Percentiles rank a stretch among this genome's conserved stretches.
phyloP scores from a whole-genome alignment of 805 yeast species.

The Kregervanrija delftensis region DNA sequence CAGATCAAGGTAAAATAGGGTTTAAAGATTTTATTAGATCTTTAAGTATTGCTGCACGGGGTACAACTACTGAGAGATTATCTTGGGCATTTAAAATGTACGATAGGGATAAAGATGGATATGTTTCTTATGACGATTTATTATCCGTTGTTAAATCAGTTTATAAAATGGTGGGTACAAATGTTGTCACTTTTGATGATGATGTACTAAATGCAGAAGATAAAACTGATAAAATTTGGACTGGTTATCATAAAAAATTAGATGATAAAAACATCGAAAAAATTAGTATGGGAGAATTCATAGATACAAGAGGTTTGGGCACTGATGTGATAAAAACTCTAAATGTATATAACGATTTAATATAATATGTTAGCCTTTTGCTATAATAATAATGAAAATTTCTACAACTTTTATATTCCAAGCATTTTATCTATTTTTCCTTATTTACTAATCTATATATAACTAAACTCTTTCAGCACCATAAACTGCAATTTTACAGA shows the following conservation, averaged over 20 bases:
- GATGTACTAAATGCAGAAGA: slow-evolving; percentile 91
- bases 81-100: slow-evolving; percentile 87
- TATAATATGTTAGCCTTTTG: slow-evolving; percentile 8
- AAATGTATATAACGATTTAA: slow-evolving; percentile 38
- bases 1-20: slow-evolving; percentile 73
- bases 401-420: not conserved
- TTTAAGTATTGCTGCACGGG: slow-evolving; percentile 79
- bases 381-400: not conserved
- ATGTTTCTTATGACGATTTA: slow-evolving; percentile 71
- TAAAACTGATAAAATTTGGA: slow-evolving; percentile 75
- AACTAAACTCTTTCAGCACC: slow-evolving; percentile 74
- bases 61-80: slow-evolving; percentile 75
- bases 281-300: slow-evolving; percentile 78
- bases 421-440: not conserved
- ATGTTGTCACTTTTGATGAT: slow-evolving; percentile 76
- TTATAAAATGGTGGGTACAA: slow-evolving; percentile 88
- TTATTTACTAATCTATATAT: not conserved
- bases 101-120: slow-evolving; percentile 77
- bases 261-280: slow-evolving; percentile 64
- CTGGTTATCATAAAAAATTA: slow-evolving; percentile 36
- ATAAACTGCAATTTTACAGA: slow-evolving; percentile 86
- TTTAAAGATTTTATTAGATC: slow-evolving; percentile 91
- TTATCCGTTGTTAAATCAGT: slow-evolving; percentile 72
- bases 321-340: slow-evolving; percentile 71
- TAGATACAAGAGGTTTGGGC: slow-evolving; percentile 71